Base-by-base conservation (phyloP, 164 flowering plant genomes). In the Magnolia kwangsiensis region DNA sequence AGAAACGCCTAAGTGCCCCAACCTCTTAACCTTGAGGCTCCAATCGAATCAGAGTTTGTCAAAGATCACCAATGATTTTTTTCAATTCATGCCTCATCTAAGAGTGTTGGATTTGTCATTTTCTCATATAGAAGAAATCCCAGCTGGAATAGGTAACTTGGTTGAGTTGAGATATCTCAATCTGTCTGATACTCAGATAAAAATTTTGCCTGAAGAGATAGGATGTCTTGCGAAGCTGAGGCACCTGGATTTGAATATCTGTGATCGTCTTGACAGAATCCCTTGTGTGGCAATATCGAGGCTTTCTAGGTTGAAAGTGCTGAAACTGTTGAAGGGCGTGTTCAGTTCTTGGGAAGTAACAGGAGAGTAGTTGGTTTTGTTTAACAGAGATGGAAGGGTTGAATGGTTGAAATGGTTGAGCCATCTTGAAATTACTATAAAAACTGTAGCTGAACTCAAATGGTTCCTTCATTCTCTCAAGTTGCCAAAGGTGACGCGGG, bases 41-140 rank as follows among this genome's bases (percentile, higher is more conserved):
- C 61, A 59, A 8, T 1, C 19, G 1, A 79, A 79, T 31, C 63
- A n/a, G 8, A 8, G 14, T 1, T 24, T 24, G 3, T n/a, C 63
- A 37, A 63, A 9, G 50, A 72, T 82, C 23, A 69, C 74, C 23
- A 4, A n/a, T 24, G 29, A 69, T 1, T 84, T 81, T 72, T 84
- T 84, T 19, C 50, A 16, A n/a, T 76, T 75, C 19, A 68, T 84
- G 80, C 20, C 21, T 20, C 31, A 14, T 21, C 80, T 82, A n/a
- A 63, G 55, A 29, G 83, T 84, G 23, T 78, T 84, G 1, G 73
- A 84, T 59, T 63, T 84, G 8, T 78, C 81, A 31, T 27, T 49
- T 7, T 69, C 80, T 19, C 3, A 49, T 7, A 27, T 70, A 1
- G 16, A 63, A 63, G 77, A 78, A 18, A 50, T 78, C 50, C 74